These are phyloP conservation scores for Chloroidium sp. DNA, from an alignment of 163 green algal species.

Conservation along the genomic window DNA sequence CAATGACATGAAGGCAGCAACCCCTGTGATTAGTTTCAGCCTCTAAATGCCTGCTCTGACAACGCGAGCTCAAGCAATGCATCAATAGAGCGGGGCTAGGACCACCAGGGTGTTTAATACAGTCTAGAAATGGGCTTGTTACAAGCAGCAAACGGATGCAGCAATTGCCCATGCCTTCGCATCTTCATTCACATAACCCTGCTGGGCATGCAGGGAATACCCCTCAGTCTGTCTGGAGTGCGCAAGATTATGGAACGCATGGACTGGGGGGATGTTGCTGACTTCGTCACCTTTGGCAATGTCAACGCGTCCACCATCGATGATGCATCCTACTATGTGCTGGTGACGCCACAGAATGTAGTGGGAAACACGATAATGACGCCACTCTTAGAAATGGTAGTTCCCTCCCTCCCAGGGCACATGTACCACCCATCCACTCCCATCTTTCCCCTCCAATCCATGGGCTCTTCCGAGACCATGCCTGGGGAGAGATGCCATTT, in stretches of 20 bases:
- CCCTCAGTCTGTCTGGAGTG: conserved; percentile 56
- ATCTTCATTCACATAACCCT: too few species aligned
- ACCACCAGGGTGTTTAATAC: too few species aligned
- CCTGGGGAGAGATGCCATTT: conserved; percentile 10
- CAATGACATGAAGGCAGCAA: too few species aligned
- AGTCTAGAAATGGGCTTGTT: too few species aligned
- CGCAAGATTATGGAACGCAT: conserved; percentile 60
- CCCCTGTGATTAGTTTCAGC: too few species aligned
- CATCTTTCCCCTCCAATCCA: not conserved
- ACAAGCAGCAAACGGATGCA: too few species aligned
- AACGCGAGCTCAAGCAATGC: too few species aligned
- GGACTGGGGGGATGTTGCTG: conserved; percentile 25
- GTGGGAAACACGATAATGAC: conserved; percentile 60
- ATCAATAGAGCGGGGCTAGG: too few species aligned
- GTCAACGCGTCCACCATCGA: conserved; percentile 25
- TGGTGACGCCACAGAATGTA: conserved; percentile 73
- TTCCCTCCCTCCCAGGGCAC: not conserved
- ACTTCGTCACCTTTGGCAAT: conserved; percentile 36
- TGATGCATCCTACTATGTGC: conserved; percentile 41
- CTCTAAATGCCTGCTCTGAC: too few species aligned
- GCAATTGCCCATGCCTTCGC: too few species aligned
- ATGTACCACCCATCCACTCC: not conserved
- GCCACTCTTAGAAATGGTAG: conserved; percentile 47
- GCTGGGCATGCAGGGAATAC: conserved; percentile 36
- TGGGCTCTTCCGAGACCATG: conserved; percentile 13